Base-by-base conservation (phyloP, 2,329 filamentous ascomycete genomes). In the Diaporthe caulivora region DNA sequence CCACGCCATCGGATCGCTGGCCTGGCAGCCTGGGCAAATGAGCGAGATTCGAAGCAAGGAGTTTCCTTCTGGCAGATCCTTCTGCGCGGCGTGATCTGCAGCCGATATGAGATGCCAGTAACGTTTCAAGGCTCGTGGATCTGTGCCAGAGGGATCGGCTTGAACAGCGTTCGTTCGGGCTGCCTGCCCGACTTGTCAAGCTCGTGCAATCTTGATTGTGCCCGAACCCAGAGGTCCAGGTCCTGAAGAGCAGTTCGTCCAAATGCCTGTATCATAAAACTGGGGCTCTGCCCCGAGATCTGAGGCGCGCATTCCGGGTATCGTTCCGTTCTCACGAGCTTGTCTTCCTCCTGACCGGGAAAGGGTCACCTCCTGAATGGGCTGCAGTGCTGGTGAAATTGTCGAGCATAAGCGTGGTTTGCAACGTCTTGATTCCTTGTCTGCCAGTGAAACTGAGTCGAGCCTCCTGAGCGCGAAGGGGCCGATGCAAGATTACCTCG, bases 371-470 rank as follows among this genome's bases (percentile, higher is more conserved):
- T 67, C 47, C 44, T 40, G 62, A 40, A 40, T 21, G 24, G 62
- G 62, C 24, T 40, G 3, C 26, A 40, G 62, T 15, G 26, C 21
- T 67, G 37, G n/a, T 37, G 21, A 24, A 53, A 37, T 29, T 40
- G 47, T 53, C 31, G 15, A 51, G 62, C 62, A 40, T 51, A 40
- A 34, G 21, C n/a, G 24, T 71, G 69, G 69, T 71, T 71, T 55
- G 55, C 58, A 49, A 29, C 29, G 69, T 71, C 42, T 71, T 47
- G 69, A 60, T 49, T 29, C 68, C 68, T 44, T 62, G 69, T 51
- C 49, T 17, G n/a, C 13, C n/a, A 47, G 10, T 71, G 69, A 54
- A 71, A 62, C 55, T 54, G 55, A 21, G 26, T 62, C 69, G 44
- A 51, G n/a, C 37, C 44, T 62, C 54, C 57, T 47, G 31, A 49